Evolutionary conservation across 192 early-diverging fungal genomes (phyloP), one percentile per base, ranked within the genome.

Genomic region (Mortierella hygrophila): DNA sequence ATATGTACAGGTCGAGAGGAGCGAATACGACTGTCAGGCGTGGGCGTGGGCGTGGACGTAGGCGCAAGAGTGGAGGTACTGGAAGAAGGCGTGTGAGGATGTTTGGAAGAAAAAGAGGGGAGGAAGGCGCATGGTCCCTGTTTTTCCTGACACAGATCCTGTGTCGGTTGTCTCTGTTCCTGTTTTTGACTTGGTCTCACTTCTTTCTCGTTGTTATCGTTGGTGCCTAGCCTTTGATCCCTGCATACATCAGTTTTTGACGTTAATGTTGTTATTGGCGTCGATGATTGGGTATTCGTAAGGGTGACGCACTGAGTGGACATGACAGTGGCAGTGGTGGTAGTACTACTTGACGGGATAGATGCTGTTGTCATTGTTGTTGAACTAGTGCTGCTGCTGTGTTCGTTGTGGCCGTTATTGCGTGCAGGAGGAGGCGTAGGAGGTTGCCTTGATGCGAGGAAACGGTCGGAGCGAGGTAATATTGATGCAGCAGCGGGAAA

Each of bases 151-250:
- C 44, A 32, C 16, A 21, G 75, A 6, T 35, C n/a, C 26, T 37
- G 57, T 55, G 32, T 77, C 29, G 54, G 76, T 41, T 70, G 76
- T 41, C 38, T 35, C 29, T 72, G 69, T 26, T 63, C 47, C 78
- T 72, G 78, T 32, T 26, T 57, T 13, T 73, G 55, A 35, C 11
- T 42, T 42, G 65, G 78, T 21, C 6, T 65, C 55, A 20, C 20
- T 21, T 35, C 29, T 8, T 65, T 11, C 29, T 65, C 49, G 20
- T 20, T 52, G 18, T 52, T 52, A 5, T 52, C 16, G 49, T 21
- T 32, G 29, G 3, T 26, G 9, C 13, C 29, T 8, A 10, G 60
- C 11, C 26, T 26, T 29, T 63, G n/a, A 65, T 65, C 60, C 60
- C 60, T 15, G 11, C 40, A 44, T 72, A 70, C 55, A 55, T 32